Evolutionary conservation across 2,329 filamentous ascomycete species (phyloP).

Genomic region (Colletotrichum trifolii): DNA sequence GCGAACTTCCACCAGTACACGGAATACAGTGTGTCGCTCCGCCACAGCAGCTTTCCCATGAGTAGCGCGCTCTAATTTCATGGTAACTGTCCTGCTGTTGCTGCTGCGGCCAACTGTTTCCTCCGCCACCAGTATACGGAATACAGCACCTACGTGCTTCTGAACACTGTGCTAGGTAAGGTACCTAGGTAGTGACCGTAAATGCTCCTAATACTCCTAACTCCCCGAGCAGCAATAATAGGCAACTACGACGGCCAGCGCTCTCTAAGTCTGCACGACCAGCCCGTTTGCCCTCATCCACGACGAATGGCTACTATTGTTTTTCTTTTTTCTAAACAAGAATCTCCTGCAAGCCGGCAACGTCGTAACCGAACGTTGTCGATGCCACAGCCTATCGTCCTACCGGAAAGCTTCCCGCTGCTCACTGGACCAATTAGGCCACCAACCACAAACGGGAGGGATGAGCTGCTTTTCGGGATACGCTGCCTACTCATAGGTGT

Average conservation of each 20-base stretch:
- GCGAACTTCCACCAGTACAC: neutral
- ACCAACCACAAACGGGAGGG: constrained; percentile 23
- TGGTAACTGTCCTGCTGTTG: neutral
- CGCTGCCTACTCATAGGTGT: too few relatives aligned
- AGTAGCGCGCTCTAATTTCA: too few relatives aligned
- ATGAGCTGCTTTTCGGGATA: constrained; percentile 16
- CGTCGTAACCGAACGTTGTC: constrained; percentile 8
- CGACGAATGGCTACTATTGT: too few relatives aligned
- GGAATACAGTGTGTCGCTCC: neutral
- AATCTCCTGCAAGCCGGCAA: neutral
- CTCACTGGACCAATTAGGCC: constrained; percentile 32
- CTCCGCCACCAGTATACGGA: too few relatives aligned
- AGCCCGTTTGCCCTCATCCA: too few relatives aligned
- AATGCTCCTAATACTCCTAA: too few relatives aligned
- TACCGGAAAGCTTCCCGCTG: constrained; percentile 33
- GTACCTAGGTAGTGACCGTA: too few relatives aligned
- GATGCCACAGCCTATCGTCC: constrained; percentile 23
- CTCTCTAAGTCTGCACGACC: neutral
- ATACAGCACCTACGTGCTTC: too few relatives aligned
- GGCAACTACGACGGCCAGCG: neutral
- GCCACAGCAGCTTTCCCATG: neutral
- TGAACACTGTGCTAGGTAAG: too few relatives aligned
- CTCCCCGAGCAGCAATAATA: neutral
- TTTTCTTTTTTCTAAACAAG: neutral
- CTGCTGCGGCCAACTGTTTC: neutral